phyloP scores from a whole-genome alignment of 495 filamentous ascomycete species.

The Penicillium silybi region DNA sequence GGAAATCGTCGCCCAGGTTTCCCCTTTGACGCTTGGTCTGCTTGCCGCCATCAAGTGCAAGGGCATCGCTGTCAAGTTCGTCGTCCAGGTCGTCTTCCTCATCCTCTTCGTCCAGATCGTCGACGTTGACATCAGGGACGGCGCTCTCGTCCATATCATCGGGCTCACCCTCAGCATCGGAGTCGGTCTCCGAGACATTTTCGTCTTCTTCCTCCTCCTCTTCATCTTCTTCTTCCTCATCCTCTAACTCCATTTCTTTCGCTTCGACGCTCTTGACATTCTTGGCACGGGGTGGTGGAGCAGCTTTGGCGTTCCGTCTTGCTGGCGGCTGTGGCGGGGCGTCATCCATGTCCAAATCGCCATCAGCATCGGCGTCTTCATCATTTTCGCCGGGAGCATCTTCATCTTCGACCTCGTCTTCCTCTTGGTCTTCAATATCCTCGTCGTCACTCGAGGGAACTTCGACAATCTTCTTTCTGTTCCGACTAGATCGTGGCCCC shows the following conservation, averaged over 20 bases:
- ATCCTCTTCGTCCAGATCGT: slow-evolving; percentile 46
- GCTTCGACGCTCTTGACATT: slow-evolving; percentile 51
- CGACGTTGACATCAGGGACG: slow-evolving; percentile 33
- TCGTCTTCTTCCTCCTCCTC: slow-evolving; percentile 54
- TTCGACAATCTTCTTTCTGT: slow-evolving; percentile 66
- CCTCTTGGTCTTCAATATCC: slow-evolving; percentile 53
- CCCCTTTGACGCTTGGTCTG: slow-evolving; percentile 87
- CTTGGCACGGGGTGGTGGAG: slow-evolving; percentile 30
- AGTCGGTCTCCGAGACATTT: slow-evolving; percentile 43
- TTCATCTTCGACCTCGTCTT: slow-evolving; percentile 57
- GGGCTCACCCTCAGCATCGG: slow-evolving; percentile 48
- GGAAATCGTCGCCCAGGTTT: slow-evolving; percentile 61
- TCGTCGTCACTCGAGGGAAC: slow-evolving; percentile 57
- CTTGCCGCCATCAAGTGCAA: slow-evolving; percentile 64
- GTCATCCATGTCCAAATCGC: slow-evolving; percentile 56
- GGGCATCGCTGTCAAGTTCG: slow-evolving; percentile 62
- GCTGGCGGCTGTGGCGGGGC: slow-evolving; percentile 39
- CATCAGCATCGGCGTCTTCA: slow-evolving; percentile 53
- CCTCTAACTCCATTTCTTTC: slow-evolving; percentile 57
- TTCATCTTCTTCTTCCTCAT: slow-evolving; percentile 49
- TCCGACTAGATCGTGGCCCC: slow-evolving; percentile 59
- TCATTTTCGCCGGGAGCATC: slow-evolving; percentile 57
- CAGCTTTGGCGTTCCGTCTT: slow-evolving; percentile 28
- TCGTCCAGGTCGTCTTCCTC: slow-evolving; percentile 58
- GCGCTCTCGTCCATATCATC: slow-evolving; percentile 49